A percentile compares a stretch with the other conserved stretches of the same genome.
Conservation (phyloP, 1,284 basidiomycete genomes). For the Pseudozyma sp. region DNA sequence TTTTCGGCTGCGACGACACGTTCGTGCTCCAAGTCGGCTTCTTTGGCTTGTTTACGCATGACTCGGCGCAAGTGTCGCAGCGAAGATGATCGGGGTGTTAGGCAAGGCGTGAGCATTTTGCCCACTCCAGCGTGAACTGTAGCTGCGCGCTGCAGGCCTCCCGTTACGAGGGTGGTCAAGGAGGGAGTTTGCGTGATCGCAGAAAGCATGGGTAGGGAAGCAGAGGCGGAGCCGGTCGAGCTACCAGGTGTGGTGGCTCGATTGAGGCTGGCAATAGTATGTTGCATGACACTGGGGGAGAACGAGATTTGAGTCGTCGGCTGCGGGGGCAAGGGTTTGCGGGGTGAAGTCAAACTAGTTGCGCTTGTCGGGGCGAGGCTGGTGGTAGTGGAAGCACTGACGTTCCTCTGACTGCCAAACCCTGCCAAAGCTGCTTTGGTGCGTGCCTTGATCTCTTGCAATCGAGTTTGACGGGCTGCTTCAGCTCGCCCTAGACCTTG, state of each 20-base stretch:
- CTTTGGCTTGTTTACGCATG: slow-evolving; percentile 38
- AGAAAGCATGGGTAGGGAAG: slow-evolving; percentile 29
- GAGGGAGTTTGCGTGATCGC: slow-evolving; percentile 1
- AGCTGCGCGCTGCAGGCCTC: slow-evolving; percentile 28
- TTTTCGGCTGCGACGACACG: slow-evolving; percentile 36
- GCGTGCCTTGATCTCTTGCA: slow-evolving; percentile 43
- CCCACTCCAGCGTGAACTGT: slow-evolving; percentile 29
- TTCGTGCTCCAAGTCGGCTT: slow-evolving; percentile 28
- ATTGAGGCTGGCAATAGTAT: slow-evolving; percentile 33
- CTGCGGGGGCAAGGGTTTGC: slow-evolving; percentile 3
- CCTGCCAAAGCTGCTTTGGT: slow-evolving; percentile 36
- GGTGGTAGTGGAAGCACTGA: slow-evolving; percentile 13
- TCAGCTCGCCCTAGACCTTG: slow-evolving; percentile 36
- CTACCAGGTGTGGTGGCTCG: slow-evolving; percentile 2
- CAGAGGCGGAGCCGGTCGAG: slow-evolving; percentile 5
- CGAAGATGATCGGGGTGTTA: slow-evolving; percentile 41
- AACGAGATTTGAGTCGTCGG: slow-evolving; percentile 13
- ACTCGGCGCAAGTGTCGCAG: slow-evolving; percentile 40
- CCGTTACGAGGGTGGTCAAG: background rate
- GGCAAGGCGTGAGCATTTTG: slow-evolving; percentile 14
- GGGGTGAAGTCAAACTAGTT: background rate
- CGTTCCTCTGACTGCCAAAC: slow-evolving; percentile 31
- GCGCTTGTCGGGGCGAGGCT: background rate
- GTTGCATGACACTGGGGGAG: slow-evolving; percentile 39
- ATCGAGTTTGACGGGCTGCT: slow-evolving; percentile 34